phyloP scores from a whole-genome alignment of 73 alveolate species.

The Paramecium tetraurelia region DNA sequence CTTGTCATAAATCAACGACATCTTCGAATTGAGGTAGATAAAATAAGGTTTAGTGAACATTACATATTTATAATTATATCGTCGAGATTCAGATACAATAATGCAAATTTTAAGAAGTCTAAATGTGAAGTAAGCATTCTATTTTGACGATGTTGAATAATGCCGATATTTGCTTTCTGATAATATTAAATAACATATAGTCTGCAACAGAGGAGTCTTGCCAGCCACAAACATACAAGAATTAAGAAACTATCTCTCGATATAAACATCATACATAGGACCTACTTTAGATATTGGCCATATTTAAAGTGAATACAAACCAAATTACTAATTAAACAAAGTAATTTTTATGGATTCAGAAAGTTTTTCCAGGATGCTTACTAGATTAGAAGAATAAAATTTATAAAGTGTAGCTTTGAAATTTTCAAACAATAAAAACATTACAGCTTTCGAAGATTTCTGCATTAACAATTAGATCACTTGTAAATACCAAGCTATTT shows the following conservation, averaged over 20 bases:
- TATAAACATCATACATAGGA: neutral
- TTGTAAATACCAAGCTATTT: neutral
- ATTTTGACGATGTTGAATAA: neutral
- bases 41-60: slow-evolving; percentile 18
- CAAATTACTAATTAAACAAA: neutral
- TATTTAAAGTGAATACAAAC: neutral
- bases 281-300: slow-evolving; percentile 10
- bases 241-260: neutral
- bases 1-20: neutral
- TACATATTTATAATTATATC: neutral
- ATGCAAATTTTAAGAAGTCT: neutral
- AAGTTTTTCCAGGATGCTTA: neutral
- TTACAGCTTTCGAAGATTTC: slow-evolving; percentile 5
- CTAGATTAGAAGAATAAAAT: neutral
- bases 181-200: slow-evolving; percentile 20
- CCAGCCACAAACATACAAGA: neutral
- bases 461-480: neutral
- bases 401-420: neutral
- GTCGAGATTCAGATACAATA: neutral
- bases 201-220: neutral
- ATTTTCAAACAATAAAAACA: neutral
- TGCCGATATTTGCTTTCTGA: slow-evolving; percentile 14
- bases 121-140: neutral
- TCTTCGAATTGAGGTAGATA: neutral
- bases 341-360: slow-evolving; percentile 40